phyloP scores from a whole-genome alignment of 192 early-diverging fungal species.

The Coemansia furcata region DNA sequence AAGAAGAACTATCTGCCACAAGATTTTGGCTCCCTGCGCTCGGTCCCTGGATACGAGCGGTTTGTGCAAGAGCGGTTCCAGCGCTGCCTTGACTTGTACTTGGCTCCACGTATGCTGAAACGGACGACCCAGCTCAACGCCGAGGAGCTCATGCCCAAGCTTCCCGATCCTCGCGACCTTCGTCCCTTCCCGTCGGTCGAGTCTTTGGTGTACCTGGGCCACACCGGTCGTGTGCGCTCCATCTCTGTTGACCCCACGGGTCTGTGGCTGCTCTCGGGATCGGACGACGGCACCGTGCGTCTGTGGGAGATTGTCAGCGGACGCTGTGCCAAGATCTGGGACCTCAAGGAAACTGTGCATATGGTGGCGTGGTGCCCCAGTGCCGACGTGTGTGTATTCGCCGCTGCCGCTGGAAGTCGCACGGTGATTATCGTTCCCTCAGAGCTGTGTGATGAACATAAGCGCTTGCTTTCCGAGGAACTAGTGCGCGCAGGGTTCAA shows the following conservation, averaged over 20 bases:
- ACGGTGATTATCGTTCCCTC: slow-evolving; percentile 58
- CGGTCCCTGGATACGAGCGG: slow-evolving; percentile 81
- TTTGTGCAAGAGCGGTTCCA: slow-evolving; percentile 97
- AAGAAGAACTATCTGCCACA: slow-evolving; percentile 60
- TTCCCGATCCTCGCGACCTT: slow-evolving; percentile 92
- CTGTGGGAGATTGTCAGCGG: slow-evolving; percentile 92
- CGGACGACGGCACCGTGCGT: slow-evolving; percentile 84
- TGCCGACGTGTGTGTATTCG: slow-evolving; percentile 71
- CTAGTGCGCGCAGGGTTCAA: slow-evolving; percentile 40
- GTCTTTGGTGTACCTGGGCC: slow-evolving; percentile 77
- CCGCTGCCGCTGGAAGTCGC: slow-evolving; percentile 64
- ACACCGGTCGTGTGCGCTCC: slow-evolving; percentile 75
- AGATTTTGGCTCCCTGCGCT: slow-evolving; percentile 68
- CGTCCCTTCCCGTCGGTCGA: slow-evolving; percentile 87
- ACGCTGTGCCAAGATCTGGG: slow-evolving; percentile 77
- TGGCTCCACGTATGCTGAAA: slow-evolving; percentile 86
- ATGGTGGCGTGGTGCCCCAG: slow-evolving; percentile 90
- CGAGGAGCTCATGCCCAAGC: slow-evolving; percentile 91
- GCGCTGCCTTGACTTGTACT: slow-evolving; percentile 94
- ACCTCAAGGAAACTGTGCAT: slow-evolving; percentile 66
- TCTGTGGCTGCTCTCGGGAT: slow-evolving; percentile 85
- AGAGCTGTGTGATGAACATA: slow-evolving; percentile 45
- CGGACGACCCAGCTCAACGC: slow-evolving; percentile 86
- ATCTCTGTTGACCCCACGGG: slow-evolving; percentile 91
- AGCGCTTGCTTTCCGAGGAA: slow-evolving; percentile 36